phyloP scores from a whole-genome alignment of 768 basidiomycete genomes.

The Leccinum ochraceum region DNA sequence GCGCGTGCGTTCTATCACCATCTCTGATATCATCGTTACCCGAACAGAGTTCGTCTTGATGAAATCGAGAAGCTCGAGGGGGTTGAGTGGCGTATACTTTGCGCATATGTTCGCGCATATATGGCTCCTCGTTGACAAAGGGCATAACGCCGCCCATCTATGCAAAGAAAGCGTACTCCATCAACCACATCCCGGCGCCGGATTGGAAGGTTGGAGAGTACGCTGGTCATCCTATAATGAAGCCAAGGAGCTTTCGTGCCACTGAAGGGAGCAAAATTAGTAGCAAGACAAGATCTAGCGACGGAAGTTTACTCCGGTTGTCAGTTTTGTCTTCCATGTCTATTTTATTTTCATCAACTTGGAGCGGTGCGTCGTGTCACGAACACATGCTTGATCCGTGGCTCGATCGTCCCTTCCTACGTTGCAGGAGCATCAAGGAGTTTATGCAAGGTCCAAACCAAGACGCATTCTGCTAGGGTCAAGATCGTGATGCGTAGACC shows the following conservation, averaged over 20 bases:
- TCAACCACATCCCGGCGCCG: background rate
- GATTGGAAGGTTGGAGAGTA: background rate
- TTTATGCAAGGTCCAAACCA: background rate
- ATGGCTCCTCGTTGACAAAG: background rate
- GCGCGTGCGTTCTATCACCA: too few relatives aligned
- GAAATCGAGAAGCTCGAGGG: background rate
- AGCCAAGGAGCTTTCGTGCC: background rate
- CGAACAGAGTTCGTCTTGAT: background rate
- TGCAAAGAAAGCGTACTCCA: background rate
- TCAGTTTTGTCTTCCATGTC: too few relatives aligned
- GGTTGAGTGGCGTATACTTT: background rate
- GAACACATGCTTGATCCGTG: background rate
- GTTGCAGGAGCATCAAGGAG: background rate
- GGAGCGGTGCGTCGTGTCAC: background rate
- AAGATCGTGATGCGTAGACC: background rate
- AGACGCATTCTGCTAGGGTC: background rate
- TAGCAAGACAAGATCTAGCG: background rate
- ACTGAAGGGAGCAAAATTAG: background rate
- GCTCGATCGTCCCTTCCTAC: background rate
- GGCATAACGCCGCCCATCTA: background rate
- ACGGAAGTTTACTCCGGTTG: background rate
- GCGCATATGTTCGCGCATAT: background rate
- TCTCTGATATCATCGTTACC: background rate
- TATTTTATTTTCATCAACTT: background rate
- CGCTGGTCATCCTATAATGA: background rate